Base-by-base conservation (phyloP, 2,329 filamentous ascomycete genomes). In the Verticillium dahliae region DNA sequence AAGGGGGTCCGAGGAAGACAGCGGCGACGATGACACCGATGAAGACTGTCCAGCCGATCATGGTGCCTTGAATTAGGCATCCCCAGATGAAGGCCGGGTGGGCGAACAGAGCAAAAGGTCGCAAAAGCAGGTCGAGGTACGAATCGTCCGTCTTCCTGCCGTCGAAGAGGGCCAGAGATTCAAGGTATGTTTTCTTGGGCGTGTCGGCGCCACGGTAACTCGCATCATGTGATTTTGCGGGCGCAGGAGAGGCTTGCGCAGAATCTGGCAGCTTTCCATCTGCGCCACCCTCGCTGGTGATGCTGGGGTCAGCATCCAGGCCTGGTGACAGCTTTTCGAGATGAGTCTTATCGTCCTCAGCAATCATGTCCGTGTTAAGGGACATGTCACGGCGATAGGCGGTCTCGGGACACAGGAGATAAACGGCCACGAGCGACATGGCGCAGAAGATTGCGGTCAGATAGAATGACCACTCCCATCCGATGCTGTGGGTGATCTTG, bases 31-130 rank as follows among this genome's bases (percentile, higher is more conserved):
- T 86, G 63, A 95, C 89, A 61, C 91, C 90, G 66, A 96, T 94
- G 70, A 97, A 91, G 15, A 97, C 91, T 1, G 93, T 96, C 93
- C 94, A 98, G 66, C 93, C 94, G 69, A 97, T 97, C 70, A 97
- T 85, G 4, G 90, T 86, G 15, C 93, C 93, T 80, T 97, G 93
- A 58, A 93, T 91, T 3, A 97, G 80, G 69, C 80, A 81, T 31
- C 80, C 81, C 90, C 92, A 97, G 50, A 96, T 74, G 67, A 97
- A 91, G 7, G 90, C 91, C 0, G 92, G 93, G 71, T 97, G 93
- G 6, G 90, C 73, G 67, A 96, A 89, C 1, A 97, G 82, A 0
- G 91, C 91, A 60, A 97, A 88, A 0, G 93, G 94, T 2, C 93
- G 85, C n/a, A 87, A 69, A 15, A 86, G 69, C 7, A 88, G 76